These are phyloP conservation scores for Phytophthora crassamura DNA, from an alignment of 352 stramenopile species.

Conservation along the genomic window DNA sequence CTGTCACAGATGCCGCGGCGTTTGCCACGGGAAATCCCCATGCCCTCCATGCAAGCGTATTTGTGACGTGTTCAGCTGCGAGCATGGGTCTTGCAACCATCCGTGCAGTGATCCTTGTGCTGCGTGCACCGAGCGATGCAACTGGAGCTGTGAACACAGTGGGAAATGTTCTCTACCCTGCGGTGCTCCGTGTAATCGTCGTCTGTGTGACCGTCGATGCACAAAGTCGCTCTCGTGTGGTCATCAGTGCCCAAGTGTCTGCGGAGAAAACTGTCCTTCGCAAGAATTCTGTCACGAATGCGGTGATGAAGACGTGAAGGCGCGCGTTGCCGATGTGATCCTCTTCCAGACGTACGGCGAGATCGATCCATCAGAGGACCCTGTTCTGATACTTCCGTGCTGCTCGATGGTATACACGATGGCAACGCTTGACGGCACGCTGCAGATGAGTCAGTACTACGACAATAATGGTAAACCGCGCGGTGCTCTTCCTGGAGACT, in stretches of 20 bases:
- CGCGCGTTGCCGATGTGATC: slow-evolving; percentile 70
- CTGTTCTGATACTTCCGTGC: slow-evolving; percentile 74
- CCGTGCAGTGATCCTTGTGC: slow-evolving; percentile 56
- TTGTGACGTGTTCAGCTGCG: slow-evolving; percentile 62
- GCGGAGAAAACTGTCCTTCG: slow-evolving; percentile 74
- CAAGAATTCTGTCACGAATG: slow-evolving; percentile 66
- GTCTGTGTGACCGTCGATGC: slow-evolving; percentile 61
- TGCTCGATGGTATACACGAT: slow-evolving; percentile 73
- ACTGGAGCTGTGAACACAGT: slow-evolving; percentile 72
- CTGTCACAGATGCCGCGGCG: slow-evolving; percentile 60
- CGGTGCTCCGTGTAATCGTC: slow-evolving; percentile 54
- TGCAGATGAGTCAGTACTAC: slow-evolving; percentile 50
- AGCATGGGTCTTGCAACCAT: slow-evolving; percentile 67
- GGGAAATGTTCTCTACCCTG: slow-evolving; percentile 65
- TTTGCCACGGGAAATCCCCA: slow-evolving; percentile 55
- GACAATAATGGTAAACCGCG: slow-evolving; percentile 27
- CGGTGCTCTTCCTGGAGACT: slow-evolving; percentile 32
- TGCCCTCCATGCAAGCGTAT: slow-evolving; percentile 63
- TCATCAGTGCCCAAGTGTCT: slow-evolving; percentile 79
- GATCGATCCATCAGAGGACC: slow-evolving; percentile 66
- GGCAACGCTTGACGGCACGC: slow-evolving; percentile 72
- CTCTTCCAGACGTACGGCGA: slow-evolving; percentile 64
- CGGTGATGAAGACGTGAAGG: slow-evolving; percentile 36
- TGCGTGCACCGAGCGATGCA: slow-evolving; percentile 75
- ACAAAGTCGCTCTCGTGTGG: slow-evolving; percentile 58